Base-by-base conservation (phyloP, 2,329 filamentous ascomycete species). In the Lasiodiplodia sp. region DNA sequence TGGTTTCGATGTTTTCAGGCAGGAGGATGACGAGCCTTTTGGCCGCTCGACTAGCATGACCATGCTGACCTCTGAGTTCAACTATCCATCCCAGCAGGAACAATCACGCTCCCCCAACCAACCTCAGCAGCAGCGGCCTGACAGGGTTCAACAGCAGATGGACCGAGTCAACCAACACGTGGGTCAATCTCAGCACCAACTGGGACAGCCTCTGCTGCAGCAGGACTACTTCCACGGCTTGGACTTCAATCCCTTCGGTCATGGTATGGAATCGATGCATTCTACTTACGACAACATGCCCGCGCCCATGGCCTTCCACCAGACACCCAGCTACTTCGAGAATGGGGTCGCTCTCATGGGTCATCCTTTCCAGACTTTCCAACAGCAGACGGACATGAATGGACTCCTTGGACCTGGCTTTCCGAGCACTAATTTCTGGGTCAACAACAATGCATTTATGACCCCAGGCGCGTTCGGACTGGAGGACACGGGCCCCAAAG, bases 1-100 rank as follows among this genome's bases (percentile, higher is more conserved):
- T 21, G 75, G 75, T 3, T 78, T 84, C 51, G 77, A 80, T 49
- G 79, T 84, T 64, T 82, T 80, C 70, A 78, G 23, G 60, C 25
- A 81, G 56, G 81, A 83, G 53, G 77, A 82, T 18, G 73, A 77
- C 5, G 69, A 74, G 28, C 68, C 76, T 6, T 79, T 79, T 58
- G 70, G 70, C 18, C 77, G 78, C 58, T 76, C 78, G 38, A 74
- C 73, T 6, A 70, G 65, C 38, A 74, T 79, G 71, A 75, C 74
- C 55, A 78, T 77, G 68, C 75, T 80, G 37, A 79, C 76, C 10
- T 74, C 78, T 51, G 74, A 75, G 10, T 78, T 77, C 55, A 71
- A 73, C 21, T 58, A 38, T 23, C 51, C 38, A 3, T 18, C 60
- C 38, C 51, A 57, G 11, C 51, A 64, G 38, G 21, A 38, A 21